These are phyloP conservation scores for Dothidotthia symphoricarpi DNA, from an alignment of 2,329 filamentous ascomycete species.

Conservation along the genomic window DNA sequence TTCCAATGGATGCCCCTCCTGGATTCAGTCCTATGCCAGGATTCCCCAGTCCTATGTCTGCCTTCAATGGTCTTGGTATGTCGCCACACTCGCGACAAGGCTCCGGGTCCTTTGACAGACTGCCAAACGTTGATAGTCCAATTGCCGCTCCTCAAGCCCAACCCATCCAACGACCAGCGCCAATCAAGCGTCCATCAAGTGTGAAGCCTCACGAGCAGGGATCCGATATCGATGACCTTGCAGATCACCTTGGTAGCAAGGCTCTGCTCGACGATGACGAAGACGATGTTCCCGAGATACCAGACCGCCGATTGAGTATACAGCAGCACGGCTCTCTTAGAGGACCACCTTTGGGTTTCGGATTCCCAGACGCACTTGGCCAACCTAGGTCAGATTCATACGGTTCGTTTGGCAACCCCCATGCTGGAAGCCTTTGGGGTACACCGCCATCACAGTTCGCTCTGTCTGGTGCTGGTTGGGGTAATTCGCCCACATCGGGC, in stretches of 20 bases:
- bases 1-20: conserved; percentile 54
- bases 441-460: conserved; percentile 45
- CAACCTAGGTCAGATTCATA: conserved; percentile 35
- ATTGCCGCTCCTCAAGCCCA: conserved; percentile 56
- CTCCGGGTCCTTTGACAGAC: conserved; percentile 61
- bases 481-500: conserved; percentile 38
- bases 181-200: conserved; percentile 84
- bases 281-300: conserved; percentile 58
- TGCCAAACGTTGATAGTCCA: conserved; percentile 58
- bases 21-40: conserved; percentile 43
- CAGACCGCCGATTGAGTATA: conserved; percentile 50
- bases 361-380: conserved; percentile 35
- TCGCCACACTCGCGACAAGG: conserved; percentile 71
- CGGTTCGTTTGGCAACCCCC: conserved; percentile 32
- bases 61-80: conserved; percentile 39
- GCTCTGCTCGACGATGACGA: conserved; percentile 68
- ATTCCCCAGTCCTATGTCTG: conserved; percentile 38
- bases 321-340: conserved; percentile 33
- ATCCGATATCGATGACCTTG: conserved; percentile 68
- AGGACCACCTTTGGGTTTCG: conserved; percentile 33
- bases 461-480: conserved; percentile 42
- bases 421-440: conserved; percentile 42
- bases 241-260: conserved; percentile 82
- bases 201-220: conserved; percentile 54
- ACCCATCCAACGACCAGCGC: conserved; percentile 77